Conservation (phyloP, 1,284 basidiomycete species). For the Trichosporon sp. region DNA sequence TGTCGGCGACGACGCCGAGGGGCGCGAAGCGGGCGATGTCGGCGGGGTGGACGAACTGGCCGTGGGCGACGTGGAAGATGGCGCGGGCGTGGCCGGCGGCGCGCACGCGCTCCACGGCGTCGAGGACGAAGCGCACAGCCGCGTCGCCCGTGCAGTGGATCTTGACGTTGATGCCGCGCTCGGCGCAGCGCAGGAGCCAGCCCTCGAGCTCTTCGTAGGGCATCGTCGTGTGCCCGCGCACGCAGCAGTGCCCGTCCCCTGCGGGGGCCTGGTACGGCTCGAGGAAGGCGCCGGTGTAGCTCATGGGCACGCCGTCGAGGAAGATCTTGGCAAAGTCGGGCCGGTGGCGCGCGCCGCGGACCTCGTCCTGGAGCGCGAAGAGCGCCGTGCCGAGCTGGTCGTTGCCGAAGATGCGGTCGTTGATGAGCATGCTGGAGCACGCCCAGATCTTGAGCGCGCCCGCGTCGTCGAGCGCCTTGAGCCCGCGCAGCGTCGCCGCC, state of each 20-base stretch:
- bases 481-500: neutral
- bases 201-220: slow-evolving; percentile 6
- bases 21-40: neutral
- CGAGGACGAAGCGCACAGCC: slow-evolving; percentile 7
- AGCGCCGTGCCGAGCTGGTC: neutral
- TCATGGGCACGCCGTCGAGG: slow-evolving; percentile 10
- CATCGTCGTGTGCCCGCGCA: slow-evolving; percentile 10
- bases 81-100: neutral
- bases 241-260: neutral
- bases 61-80: slow-evolving; percentile 7
- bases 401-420: slow-evolving; percentile 8
- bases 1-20: slow-evolving; percentile 10
- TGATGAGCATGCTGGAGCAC: slow-evolving; percentile 8
- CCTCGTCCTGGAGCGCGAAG: neutral
- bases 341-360: neutral
- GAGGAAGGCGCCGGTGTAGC: slow-evolving; percentile 7
- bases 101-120: slow-evolving; percentile 6
- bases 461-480: slow-evolving; percentile 7
- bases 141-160: slow-evolving; percentile 9
- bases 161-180: slow-evolving; percentile 8
- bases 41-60: slow-evolving; percentile 2
- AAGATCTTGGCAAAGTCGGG: slow-evolving; percentile 13
- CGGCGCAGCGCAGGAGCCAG: slow-evolving; percentile 7
- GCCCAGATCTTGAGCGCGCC: slow-evolving; percentile 7
- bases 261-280: neutral